These are phyloP conservation scores for Phytomonas francai DNA, from an alignment of 208 protist genomes.

Conservation along the genomic window DNA sequence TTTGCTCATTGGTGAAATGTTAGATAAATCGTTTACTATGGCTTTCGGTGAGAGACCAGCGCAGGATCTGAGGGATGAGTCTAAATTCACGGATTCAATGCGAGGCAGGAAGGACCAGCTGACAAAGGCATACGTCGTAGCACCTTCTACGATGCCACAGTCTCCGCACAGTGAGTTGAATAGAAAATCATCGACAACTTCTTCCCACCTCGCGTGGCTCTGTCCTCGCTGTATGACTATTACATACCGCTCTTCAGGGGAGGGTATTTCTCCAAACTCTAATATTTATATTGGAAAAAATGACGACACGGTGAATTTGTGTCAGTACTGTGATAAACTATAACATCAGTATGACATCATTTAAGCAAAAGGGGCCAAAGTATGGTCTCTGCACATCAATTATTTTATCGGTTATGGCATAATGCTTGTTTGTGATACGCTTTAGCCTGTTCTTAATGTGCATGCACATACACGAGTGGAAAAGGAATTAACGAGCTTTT, in stretches of 20 bases:
- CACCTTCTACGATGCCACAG: slow-evolving; percentile 38
- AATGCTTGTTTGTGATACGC: neutral
- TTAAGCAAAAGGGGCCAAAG: neutral
- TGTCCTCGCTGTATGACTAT: slow-evolving; percentile 64
- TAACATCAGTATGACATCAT: neutral
- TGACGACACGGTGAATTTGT: slow-evolving; percentile 6
- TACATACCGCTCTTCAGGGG: slow-evolving; percentile 22
- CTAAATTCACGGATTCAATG: neutral
- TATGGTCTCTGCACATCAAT: neutral
- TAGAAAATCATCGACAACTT: neutral
- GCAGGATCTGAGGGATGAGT: neutral
- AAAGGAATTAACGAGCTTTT: neutral
- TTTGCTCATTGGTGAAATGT: slow-evolving; percentile 23
- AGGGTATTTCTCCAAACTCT: slow-evolving; percentile 10
- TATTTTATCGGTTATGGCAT: neutral
- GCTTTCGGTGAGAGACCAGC: neutral
- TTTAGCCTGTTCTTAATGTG: slow-evolving; percentile 3
- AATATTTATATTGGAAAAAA: slow-evolving; percentile 4
- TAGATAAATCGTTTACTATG: slow-evolving; percentile 14
- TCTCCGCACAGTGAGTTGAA: slow-evolving; percentile 3
- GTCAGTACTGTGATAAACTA: slow-evolving; percentile 23
- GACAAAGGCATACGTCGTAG: slow-evolving; percentile 49
- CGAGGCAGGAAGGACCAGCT: slow-evolving; percentile 34
- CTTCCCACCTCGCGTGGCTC: slow-evolving; percentile 46
- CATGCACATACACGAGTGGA: slow-evolving; percentile 1